These are phyloP conservation scores for Aspergillus sp. DNA, from an alignment of 2,329 filamentous ascomycete species.

Conservation along the genomic window DNA sequence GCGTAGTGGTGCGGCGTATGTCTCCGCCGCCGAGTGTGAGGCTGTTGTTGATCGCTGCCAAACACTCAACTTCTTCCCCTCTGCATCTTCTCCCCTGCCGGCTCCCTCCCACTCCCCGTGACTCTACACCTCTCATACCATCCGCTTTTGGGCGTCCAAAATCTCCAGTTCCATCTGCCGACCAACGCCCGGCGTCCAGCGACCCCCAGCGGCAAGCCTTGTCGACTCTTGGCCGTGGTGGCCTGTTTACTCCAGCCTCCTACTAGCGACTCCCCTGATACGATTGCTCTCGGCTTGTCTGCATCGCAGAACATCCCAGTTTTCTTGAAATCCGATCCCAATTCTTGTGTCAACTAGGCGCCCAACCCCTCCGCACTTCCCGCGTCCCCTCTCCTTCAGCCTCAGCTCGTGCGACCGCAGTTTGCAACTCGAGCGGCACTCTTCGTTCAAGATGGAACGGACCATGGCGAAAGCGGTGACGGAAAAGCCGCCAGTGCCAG, in stretches of 20 bases:
- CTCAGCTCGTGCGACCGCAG: constrained; percentile 3
- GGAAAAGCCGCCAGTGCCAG: constrained; percentile 89
- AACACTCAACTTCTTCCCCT: too few relatives aligned
- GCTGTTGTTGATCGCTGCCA: too few relatives aligned
- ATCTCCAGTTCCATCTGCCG: not conserved
- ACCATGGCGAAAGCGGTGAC: constrained; percentile 75
- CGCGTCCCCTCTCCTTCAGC: constrained; percentile 4
- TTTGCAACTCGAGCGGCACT: not conserved
- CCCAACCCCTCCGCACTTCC: constrained; percentile 14
- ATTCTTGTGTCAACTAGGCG: constrained; percentile 9
- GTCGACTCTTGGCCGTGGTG: not conserved
- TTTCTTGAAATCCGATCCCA: not conserved
- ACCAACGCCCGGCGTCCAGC: not conserved
- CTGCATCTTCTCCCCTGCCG: not conserved
- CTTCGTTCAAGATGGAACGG: constrained; percentile 30
- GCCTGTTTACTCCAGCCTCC: not conserved
- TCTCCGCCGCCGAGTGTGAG: too few relatives aligned
- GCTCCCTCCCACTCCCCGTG: not conserved
- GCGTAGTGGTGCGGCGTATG: too few relatives aligned
- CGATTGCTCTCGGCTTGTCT: not conserved
- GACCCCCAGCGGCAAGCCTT: not conserved
- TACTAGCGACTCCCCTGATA: not conserved
- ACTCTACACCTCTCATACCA: constrained; percentile 1
- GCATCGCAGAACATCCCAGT: not conserved
- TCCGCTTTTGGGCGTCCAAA: too few relatives aligned